These are phyloP conservation scores for Lichtheimia hyalospora DNA, from an alignment of 371 early-diverging fungal species.

Conservation along the genomic window DNA sequence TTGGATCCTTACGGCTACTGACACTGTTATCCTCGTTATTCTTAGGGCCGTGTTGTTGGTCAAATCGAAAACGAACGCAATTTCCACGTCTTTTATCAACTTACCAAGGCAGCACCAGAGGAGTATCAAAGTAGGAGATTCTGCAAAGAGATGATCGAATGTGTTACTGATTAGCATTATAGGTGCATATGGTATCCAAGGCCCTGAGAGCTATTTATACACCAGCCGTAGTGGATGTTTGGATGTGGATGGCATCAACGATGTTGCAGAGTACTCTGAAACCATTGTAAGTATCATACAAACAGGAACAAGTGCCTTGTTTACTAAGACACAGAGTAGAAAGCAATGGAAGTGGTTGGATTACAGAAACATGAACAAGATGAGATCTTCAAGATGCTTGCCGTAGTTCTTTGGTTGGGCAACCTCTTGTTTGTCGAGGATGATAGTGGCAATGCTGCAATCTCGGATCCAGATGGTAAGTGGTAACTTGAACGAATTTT, in stretches of 20 bases:
- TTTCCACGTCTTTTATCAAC: slow-evolving; percentile 97
- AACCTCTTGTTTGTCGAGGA: slow-evolving; percentile 76
- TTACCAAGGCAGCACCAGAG: slow-evolving; percentile 78
- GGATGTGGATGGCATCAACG: slow-evolving; percentile 82
- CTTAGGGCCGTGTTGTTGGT: slow-evolving; percentile 92
- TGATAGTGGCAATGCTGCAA: slow-evolving; percentile 60
- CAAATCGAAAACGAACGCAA: slow-evolving; percentile 94
- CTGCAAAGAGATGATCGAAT: background rate
- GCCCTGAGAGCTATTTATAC: slow-evolving; percentile 81
- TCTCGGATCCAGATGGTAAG: slow-evolving; percentile 66
- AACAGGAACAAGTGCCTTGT: background rate
- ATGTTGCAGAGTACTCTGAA: slow-evolving; percentile 70
- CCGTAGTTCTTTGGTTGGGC: slow-evolving; percentile 84
- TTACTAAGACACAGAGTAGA: slow-evolving; percentile 30
- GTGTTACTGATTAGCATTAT: background rate
- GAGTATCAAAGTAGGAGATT: slow-evolving; percentile 57
- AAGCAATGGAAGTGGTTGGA: slow-evolving; percentile 83
- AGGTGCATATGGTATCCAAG: slow-evolving; percentile 78
- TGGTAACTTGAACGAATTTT: background rate
- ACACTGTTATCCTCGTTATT: background rate
- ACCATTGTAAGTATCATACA: slow-evolving; percentile 54
- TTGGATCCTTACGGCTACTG: background rate
- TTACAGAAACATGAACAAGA: slow-evolving; percentile 71
- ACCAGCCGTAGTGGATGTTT: slow-evolving; percentile 76
- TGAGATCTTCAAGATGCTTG: slow-evolving; percentile 79